Evolutionary conservation across 192 early-diverging fungal genomes (phyloP).

Genomic region (Gigaspora rosea): DNA sequence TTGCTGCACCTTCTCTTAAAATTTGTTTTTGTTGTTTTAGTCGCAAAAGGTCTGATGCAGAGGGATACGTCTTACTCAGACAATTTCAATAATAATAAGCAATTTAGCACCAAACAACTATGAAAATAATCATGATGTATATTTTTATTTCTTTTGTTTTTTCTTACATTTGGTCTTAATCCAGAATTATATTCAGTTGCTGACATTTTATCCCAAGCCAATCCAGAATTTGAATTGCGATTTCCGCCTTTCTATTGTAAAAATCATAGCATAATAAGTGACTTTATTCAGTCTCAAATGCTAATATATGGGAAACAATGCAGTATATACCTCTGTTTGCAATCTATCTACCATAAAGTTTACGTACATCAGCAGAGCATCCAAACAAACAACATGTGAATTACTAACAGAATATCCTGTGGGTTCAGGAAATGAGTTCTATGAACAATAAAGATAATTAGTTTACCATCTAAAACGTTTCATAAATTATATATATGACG

Average conservation of each 20-base stretch:
- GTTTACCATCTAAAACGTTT: slow-evolving; percentile 4
- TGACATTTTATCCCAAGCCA: slow-evolving; percentile 23
- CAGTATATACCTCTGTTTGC: slow-evolving; percentile 39
- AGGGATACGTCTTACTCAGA: slow-evolving; percentile 18
- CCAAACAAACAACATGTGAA: slow-evolving; percentile 72
- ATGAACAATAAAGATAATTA: slow-evolving; percentile 27
- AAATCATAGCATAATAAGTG: too few species aligned
- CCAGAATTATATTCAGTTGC: slow-evolving; percentile 28
- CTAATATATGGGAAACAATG: background rate
- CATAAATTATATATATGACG: background rate
- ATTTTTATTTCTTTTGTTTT: too few species aligned
- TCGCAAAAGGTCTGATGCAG: slow-evolving; percentile 38
- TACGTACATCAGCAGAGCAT: slow-evolving; percentile 71
- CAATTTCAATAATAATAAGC: background rate
- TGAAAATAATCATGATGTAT: too few species aligned
- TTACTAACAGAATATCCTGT: slow-evolving; percentile 61
- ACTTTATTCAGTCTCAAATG: too few species aligned
- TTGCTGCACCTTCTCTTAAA: slow-evolving; percentile 71
- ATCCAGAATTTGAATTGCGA: background rate
- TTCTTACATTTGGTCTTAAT: slow-evolving; percentile 17
- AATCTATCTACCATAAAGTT: slow-evolving; percentile 68
- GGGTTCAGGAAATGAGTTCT: slow-evolving; percentile 77
- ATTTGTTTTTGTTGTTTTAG: slow-evolving; percentile 76
- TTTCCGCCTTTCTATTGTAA: slow-evolving; percentile 7
- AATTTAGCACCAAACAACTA: background rate